Base-by-base conservation (phyloP, 257 asterid genomes). In the Parsonsia alboflavescens region DNA sequence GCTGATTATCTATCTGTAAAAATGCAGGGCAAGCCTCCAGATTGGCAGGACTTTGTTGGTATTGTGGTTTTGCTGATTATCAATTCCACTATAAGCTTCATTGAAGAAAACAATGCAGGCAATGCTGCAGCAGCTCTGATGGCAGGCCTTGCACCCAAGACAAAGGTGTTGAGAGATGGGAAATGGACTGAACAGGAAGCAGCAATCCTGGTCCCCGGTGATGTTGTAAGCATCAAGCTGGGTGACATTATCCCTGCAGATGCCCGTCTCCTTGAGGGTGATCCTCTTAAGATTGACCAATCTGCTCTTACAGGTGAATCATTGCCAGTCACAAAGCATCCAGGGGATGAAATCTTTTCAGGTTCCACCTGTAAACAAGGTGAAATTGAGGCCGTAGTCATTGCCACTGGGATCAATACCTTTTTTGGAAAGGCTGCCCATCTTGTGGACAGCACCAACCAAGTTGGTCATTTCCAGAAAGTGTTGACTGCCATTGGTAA, bases 171-270 rank as follows among this genome's bases (percentile, higher is more conserved):
- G 79, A 85, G 96, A 24, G 91, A 88, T 72, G 89, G 80, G 4
- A 82, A 80, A 67, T 90, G 96, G 96, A 71, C n/a, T 13, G 90
- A 90, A 70, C 85, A 84, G 63, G 96, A 90, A 1, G 96, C 96
- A 5, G 81, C 95, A 1, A 76, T 88, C 19, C 79, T 90, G 48
- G 96, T 89, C 10, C 96, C 96, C 0, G 96, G 96, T 21, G 96
- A 90, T 69, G 80, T 90, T 7, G 71, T 90, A 50, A 88, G 95
- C 68, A 83, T 90, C 24, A 89, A 88, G 74, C 76, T 90, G 72
- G 96, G 96, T 33, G 96, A 90, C 57, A 90, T 90, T 21, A 75
- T 90, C 73, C 96, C 96, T 0, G 95, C 96, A n/a, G 96, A 90
- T 81, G 94, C 96, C 24, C 87, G 96, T 62, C 77, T 90, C 33